Base-by-base conservation (phyloP, 495 filamentous ascomycete genomes). In the Aspergillus ellipticus region DNA sequence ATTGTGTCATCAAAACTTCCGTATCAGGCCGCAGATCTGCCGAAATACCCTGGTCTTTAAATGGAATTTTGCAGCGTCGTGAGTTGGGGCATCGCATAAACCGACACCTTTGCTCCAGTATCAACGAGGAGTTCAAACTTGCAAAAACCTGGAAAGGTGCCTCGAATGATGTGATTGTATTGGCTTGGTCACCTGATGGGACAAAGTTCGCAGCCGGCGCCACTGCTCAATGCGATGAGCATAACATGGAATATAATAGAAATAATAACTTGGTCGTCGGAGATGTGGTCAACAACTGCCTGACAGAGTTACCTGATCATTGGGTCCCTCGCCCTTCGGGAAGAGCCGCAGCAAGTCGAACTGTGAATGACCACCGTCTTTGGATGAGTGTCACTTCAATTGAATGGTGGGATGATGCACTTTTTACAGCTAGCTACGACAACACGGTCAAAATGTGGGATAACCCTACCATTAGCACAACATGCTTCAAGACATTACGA, bases 341-440 rank as follows among this genome's bases (percentile, higher is more conserved):
- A 9, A 64, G 69, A 4, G 74, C 77, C 41, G 66, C 71, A 9
- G 55, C 65, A 0, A 88, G 86, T 61, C 69, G 81, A 0, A 79
- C 76, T 6, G 84, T 88, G 73, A 72, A 79, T 42, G 76, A 85
- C 54, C 79, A 81, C 37, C 88, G 89, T 46, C 75, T 96, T 0
- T 96, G 87, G 57, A 84, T 83, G 53, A 95, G 88, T 2, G 86
- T 96, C 0, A 85, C 86, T 2, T 79, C 82, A n/a, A 82, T 90
- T 3, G 81, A 86, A 39, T 95, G 91, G 72, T 85, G 85, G 31
- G 81, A 80, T 19, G 66, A 78, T 4, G 71, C 71, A 4, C 76
- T 92, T 0, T 96, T 86, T 58, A 92, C 91, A 0, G 86, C 85
- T 0, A 89, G 90, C 22, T 95, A 89, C 60, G 94, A 98, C 57